These are phyloP conservation scores for Colletotrichum falcatum DNA, from an alignment of 2,329 filamentous ascomycete genomes.

Conservation along the genomic window DNA sequence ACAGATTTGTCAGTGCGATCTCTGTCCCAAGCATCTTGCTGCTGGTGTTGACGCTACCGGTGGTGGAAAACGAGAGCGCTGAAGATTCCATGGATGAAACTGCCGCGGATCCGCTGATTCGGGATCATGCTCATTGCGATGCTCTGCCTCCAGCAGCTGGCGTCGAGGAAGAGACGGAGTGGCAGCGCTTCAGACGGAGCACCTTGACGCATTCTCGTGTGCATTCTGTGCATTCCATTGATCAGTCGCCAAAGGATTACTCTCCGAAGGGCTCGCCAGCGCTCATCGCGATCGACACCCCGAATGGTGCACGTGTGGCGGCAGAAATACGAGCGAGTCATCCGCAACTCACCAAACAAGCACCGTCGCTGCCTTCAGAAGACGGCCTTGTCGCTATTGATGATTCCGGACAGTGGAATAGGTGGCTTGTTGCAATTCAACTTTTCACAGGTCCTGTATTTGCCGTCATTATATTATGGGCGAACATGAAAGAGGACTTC, in stretches of 20 bases:
- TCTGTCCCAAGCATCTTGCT: constrained; percentile 93
- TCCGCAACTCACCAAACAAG: constrained; percentile 20
- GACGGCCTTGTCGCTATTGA: constrained; percentile 43
- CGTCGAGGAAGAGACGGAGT: constrained; percentile 64
- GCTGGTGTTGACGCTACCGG: constrained; percentile 89
- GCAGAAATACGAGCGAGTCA: constrained; percentile 25
- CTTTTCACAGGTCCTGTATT: constrained; percentile 90
- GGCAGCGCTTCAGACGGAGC: constrained; percentile 68
- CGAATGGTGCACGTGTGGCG: constrained; percentile 39
- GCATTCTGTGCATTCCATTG: constrained; percentile 28
- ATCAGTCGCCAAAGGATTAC: constrained; percentile 39
- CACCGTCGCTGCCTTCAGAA: constrained; percentile 30
- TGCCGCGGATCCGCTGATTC: constrained; percentile 12
- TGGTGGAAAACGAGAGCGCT: constrained; percentile 79
- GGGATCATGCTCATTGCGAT: constrained; percentile 47
- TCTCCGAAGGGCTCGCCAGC: constrained; percentile 49
- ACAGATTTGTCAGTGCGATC: constrained; percentile 82
- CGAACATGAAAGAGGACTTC: constrained; percentile 71
- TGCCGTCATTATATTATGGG: constrained; percentile 81
- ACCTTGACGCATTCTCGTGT: constrained; percentile 52
- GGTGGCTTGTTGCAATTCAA: constrained; percentile 89
- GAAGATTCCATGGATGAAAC: constrained; percentile 59
- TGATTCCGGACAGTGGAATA: constrained; percentile 77
- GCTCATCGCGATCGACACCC: constrained; percentile 45
- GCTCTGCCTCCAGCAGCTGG: constrained; percentile 52